phyloP scores from a whole-genome alignment of 2,329 filamentous ascomycete genomes.

The Sporothrix mexicana region DNA sequence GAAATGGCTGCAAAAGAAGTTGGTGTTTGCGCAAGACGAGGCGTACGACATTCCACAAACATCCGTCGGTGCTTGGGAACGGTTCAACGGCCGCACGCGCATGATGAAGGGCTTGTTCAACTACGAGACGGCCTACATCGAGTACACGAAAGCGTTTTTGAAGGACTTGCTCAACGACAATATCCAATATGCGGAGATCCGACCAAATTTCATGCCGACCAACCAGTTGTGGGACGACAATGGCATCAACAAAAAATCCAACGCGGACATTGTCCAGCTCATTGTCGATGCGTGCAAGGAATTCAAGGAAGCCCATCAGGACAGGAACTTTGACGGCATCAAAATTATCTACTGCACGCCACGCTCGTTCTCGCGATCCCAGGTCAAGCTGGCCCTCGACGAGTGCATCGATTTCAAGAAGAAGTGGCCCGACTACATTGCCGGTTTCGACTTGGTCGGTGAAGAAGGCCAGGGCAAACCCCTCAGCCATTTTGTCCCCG shows the following conservation, averaged over 20 bases:
- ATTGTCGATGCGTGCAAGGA: slow-evolving; percentile 60
- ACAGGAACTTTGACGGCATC: slow-evolving; percentile 63
- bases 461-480: slow-evolving; percentile 68
- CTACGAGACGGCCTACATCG: slow-evolving; percentile 66
- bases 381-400: slow-evolving; percentile 59
- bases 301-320: slow-evolving; percentile 48
- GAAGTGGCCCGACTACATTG: slow-evolving; percentile 64
- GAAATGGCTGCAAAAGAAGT: slow-evolving; percentile 66
- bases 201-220: slow-evolving; percentile 69
- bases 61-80: slow-evolving; percentile 59
- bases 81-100: slow-evolving; percentile 71
- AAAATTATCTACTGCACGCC: slow-evolving; percentile 77
- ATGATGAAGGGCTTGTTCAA: slow-evolving; percentile 77
- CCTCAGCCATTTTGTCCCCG: slow-evolving; percentile 59
- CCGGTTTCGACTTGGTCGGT: slow-evolving; percentile 73
- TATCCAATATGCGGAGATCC: slow-evolving; percentile 74
- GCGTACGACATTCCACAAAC: slow-evolving; percentile 60
- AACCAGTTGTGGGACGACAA: slow-evolving; percentile 67
- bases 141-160: slow-evolving; percentile 65
- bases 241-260: slow-evolving; percentile 58
- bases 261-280: slow-evolving; percentile 64
- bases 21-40: slow-evolving; percentile 66
- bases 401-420: slow-evolving; percentile 68
- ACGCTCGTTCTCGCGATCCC: slow-evolving; percentile 58
- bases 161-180: slow-evolving; percentile 67